Evolutionary conservation across 2,329 filamentous ascomycete species (phyloP).

Genomic region (Periconia macrospinosa): DNA sequence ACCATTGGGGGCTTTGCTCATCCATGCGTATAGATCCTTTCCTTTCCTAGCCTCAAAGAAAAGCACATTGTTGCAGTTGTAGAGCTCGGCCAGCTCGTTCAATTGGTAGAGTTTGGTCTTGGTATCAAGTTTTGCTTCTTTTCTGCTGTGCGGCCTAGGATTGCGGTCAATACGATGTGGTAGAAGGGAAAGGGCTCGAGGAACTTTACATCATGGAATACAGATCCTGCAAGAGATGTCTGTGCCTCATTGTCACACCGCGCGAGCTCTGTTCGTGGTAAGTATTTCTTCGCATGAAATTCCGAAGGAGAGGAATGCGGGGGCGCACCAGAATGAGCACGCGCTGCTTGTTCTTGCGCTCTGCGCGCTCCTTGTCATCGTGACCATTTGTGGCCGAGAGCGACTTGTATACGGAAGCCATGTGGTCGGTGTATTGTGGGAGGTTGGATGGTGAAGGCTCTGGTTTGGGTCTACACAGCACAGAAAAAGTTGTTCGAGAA

Average conservation of each 20-base stretch:
- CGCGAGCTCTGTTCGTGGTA: conserved; percentile 64
- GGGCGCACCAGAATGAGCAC: conserved; percentile 71
- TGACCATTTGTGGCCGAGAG: conserved; percentile 49
- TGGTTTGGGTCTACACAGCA: not conserved
- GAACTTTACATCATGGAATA: conserved; percentile 68
- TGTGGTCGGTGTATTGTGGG: conserved; percentile 28
- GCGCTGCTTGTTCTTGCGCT: conserved; percentile 54
- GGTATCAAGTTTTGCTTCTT: conserved; percentile 95
- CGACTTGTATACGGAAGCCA: conserved; percentile 62
- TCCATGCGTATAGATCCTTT: conserved; percentile 92
- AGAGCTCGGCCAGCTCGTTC: conserved; percentile 62
- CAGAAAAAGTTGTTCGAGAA: conserved; percentile 11
- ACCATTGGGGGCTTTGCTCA: conserved; percentile 86
- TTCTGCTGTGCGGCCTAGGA: conserved; percentile 74
- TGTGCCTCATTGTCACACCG: conserved; percentile 91
- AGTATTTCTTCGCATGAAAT: conserved; percentile 13
- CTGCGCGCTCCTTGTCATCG: conserved; percentile 32
- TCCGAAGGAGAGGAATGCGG: conserved; percentile 1
- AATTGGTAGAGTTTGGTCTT: conserved; percentile 74
- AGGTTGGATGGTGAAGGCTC: conserved; percentile 9
- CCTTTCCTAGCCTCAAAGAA: conserved; percentile 96
- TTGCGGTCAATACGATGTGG: not conserved
- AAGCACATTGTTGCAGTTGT: conserved; percentile 92
- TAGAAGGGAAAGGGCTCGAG: not conserved
- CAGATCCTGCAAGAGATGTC: conserved; percentile 89